Evolutionary conservation across 2,329 filamentous ascomycete species (phyloP).

Genomic region (Paraphoma chrysanthemicola): DNA sequence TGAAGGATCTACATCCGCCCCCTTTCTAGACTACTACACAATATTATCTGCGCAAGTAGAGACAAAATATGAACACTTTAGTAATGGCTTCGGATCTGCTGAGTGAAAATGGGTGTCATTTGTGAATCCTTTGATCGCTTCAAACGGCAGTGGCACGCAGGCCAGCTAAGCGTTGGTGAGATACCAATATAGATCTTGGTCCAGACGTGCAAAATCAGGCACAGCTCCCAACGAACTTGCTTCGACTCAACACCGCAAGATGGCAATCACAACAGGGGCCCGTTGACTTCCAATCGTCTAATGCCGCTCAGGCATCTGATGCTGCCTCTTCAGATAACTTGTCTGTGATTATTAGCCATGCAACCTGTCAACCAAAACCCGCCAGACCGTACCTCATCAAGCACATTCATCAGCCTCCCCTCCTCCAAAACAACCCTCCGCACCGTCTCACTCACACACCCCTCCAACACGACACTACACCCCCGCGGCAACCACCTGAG

Average conservation of each 20-base stretch:
- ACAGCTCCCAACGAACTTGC: background rate
- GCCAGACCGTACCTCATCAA: conserved; percentile 49
- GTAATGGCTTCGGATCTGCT: background rate
- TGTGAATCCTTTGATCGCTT: background rate
- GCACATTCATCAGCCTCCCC: conserved; percentile 46
- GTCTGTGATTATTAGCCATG: conserved; percentile 16
- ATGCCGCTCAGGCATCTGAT: conserved; percentile 47
- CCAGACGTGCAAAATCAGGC: background rate
- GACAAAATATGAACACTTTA: conserved; percentile 33
- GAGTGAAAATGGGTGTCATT: background rate
- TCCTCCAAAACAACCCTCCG: conserved; percentile 53
- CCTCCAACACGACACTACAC: conserved; percentile 51
- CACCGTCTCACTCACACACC: conserved; percentile 49
- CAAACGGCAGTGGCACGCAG: too few relatives aligned
- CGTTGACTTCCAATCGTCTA: conserved; percentile 3
- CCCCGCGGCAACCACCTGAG: conserved; percentile 53
- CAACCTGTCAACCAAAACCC: conserved; percentile 5
- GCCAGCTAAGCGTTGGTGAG: too few relatives aligned
- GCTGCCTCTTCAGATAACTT: conserved; percentile 44
- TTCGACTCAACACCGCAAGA: background rate
- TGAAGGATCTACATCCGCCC: conserved; percentile 48
- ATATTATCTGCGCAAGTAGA: conserved; percentile 38
- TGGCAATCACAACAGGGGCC: background rate
- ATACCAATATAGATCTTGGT: background rate
- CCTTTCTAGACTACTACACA: conserved; percentile 45